phyloP scores from a whole-genome alignment of 2,329 filamentous ascomycete species.

The Aspergillus alliaceus region DNA sequence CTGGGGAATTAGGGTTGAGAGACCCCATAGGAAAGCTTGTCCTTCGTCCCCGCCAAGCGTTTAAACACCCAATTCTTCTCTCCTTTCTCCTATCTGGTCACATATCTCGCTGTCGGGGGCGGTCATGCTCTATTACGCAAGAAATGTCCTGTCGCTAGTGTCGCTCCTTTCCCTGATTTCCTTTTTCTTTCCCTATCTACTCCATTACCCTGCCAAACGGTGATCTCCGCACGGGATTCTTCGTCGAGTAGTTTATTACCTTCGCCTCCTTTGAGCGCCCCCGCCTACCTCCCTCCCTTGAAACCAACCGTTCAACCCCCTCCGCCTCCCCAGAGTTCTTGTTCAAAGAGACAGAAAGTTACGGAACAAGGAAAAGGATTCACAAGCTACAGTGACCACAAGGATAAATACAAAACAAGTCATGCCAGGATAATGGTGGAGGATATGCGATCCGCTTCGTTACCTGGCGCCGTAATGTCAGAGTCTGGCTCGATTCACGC shows the following conservation, averaged over 20 bases:
- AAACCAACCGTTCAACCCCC: not conserved
- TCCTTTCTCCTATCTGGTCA: slow-evolving; percentile 6
- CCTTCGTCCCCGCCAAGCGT: slow-evolving; percentile 11
- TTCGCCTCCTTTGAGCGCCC: not conserved
- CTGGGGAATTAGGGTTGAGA: not conserved
- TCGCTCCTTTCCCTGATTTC: slow-evolving; percentile 7
- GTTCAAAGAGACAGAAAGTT: not conserved
- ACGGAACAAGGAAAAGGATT: not conserved
- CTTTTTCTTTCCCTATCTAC: not conserved
- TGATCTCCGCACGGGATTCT: not conserved
- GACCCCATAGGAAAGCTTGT: not conserved
- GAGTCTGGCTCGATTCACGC: slow-evolving; percentile 27
- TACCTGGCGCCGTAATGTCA: slow-evolving; percentile 25
- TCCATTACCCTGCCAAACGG: not conserved
- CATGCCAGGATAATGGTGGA: slow-evolving; percentile 38
- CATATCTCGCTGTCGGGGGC: slow-evolving; percentile 10
- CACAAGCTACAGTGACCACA: not conserved
- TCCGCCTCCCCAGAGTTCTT: not conserved
- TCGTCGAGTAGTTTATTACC: not conserved
- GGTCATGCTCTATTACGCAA: slow-evolving; percentile 17
- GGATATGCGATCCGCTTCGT: slow-evolving; percentile 29
- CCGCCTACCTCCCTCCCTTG: slow-evolving; percentile 2
- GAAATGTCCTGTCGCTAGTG: slow-evolving; percentile 2
- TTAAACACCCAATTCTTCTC: slow-evolving; percentile 9
- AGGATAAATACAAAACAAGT: slow-evolving; percentile 20